Evolutionary conservation across 768 basidiomycete genomes (phyloP), one percentile per base, ranked within the genome.

Genomic region (Bullera alba): DNA sequence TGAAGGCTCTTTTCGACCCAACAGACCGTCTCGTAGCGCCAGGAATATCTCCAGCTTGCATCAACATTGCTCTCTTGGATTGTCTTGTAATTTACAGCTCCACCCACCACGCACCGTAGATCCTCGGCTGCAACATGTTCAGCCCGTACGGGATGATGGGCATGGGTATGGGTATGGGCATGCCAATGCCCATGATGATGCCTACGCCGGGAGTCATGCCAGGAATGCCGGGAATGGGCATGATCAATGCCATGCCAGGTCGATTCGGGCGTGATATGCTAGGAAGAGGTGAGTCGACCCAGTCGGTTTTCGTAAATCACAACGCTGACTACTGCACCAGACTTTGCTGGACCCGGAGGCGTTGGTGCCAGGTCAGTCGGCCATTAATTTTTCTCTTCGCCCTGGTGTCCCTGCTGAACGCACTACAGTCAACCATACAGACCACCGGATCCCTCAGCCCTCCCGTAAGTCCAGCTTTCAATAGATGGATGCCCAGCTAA

Each of bases 301-400:
- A 1, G 23, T 25, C 8, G 7, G 7, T 10, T 7, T 8, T 39
- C 19, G 12, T 10, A 12, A 8, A 2, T 32, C 34, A n/a, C 14
- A 3, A 2, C 2, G 46, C 10, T 8, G 21, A 5, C 29, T 5
- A 48, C 6, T 54, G 45, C 26, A 54, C n/a, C 53, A 67, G 66
- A 68, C 36, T 68, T 68, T 46, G 66, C 66, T 17, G 66, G 66
- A n/a, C 66, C 66, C 30, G 66, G 66, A n/a, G 66, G 66, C 14
- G 56, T 58, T 1, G 66, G 66, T 15, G 54, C 58, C 19, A 60
- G 54, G 61, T 59, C 36, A 47, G n/a, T 25, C 12, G 22, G 5
- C 2, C 34, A 37, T 6, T 26, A 26, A 26, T 21, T 14, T 26
- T 14, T 10, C 23, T 26, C 10, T 26, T 8, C 37, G 22, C 22